Evolutionary conservation across 1,284 basidiomycete genomes (phyloP).

Genomic region (Cryptococcus floricola): DNA sequence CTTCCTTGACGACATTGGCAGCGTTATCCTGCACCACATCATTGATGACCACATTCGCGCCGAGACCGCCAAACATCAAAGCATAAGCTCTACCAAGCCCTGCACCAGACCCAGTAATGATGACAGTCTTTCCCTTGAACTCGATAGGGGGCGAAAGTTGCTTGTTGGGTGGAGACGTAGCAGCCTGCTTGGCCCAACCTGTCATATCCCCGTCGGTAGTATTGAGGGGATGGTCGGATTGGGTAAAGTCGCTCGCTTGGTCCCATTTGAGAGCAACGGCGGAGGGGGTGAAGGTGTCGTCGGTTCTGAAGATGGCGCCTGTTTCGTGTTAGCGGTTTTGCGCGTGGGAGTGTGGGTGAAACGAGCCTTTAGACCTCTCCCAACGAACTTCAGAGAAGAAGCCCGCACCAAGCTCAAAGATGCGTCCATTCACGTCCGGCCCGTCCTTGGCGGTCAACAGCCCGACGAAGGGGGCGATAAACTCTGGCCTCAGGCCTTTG

Average conservation of each 20-base stretch:
- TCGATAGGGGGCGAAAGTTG: constrained; percentile 70
- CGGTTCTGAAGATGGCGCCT: constrained; percentile 81
- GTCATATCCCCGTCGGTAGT: constrained; percentile 67
- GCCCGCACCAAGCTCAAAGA: constrained; percentile 93
- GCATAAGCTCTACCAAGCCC: constrained; percentile 92
- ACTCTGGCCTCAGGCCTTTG: constrained; percentile 86
- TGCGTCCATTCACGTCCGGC: constrained; percentile 75
- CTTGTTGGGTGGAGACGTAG: constrained; percentile 64
- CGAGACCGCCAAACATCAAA: constrained; percentile 81
- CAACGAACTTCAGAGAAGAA: constrained; percentile 89
- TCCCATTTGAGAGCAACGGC: constrained; percentile 83
- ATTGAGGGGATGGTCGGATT: constrained; percentile 66
- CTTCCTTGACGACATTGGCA: constrained; percentile 77
- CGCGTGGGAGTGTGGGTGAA: background rate
- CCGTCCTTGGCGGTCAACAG: constrained; percentile 54
- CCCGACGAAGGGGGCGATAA: constrained; percentile 86
- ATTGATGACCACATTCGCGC: constrained; percentile 95
- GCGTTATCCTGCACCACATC: constrained; percentile 87
- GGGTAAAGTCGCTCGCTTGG: constrained; percentile 75
- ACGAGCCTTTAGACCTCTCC: constrained; percentile 75
- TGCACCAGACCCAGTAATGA: constrained; percentile 90
- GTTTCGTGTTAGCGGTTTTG: background rate
- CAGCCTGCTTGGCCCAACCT: constrained; percentile 60
- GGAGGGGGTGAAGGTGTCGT: constrained; percentile 86
- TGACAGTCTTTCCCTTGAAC: constrained; percentile 85